Evolutionary conservation across 768 basidiomycete species (phyloP), one percentile per base, ranked within the genome.

Genomic region (Pleurotus tuber-regium): DNA sequence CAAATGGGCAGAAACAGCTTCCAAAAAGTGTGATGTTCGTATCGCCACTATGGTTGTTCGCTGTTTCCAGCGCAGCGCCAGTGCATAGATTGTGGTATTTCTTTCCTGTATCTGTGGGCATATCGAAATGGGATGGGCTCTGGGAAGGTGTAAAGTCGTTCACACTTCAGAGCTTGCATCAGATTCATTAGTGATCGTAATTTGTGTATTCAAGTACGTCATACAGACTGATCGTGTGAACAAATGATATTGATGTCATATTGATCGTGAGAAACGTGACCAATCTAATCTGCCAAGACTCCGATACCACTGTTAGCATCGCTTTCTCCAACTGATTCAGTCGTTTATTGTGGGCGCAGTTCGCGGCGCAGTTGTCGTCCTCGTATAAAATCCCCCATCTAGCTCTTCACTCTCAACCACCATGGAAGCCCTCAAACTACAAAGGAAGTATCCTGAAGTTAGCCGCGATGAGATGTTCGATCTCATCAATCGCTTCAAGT

Each of bases 401-500:
- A 11, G 10, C 12, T 7, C 16, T 10, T 33, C 42, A 29, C 38
- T 26, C 35, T 33, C 52, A 16, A 24, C 56, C 54, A 63, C 63
- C 43, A 91, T 92, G 90, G 86, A 92, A 66, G 86, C 88, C 42
- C 72, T 97, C 56, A 85, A 86, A 69, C 77, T 97, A 11, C 88
- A 92, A 65, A 92, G 87, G 75, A 96, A 95, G 69, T 93, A 87
- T 63, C 92, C 95, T 12, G 87, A 95, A 61, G 85, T 97, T 59
- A 76, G 89, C 35, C 83, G 85, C 63, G 93, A 96, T 76, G 93
- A 95, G 73, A 92, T 98, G 85, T 87, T 93, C 60, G 86, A 91
- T 64, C 82, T 98, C 67, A 84, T 97, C 69, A 92, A 87, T 67
- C 83, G 86, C 54, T 99, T 99, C 87, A 96, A 96, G 96, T 97